Base-by-base conservation (phyloP, 2,329 filamentous ascomycete species). In the Fusarium sp. region DNA sequence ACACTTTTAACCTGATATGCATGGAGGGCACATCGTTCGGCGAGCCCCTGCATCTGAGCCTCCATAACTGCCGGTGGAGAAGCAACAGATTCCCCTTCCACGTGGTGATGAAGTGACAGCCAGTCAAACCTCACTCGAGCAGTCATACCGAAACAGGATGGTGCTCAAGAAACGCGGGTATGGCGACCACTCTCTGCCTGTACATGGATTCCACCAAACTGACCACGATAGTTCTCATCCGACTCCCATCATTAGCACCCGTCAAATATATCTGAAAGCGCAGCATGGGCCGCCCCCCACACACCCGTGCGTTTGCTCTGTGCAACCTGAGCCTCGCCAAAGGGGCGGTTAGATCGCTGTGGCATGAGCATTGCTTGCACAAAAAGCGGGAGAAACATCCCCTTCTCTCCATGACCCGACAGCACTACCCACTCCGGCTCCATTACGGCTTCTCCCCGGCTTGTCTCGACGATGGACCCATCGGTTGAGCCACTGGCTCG, bases 381-480 rank as follows among this genome's bases (percentile, higher is more conserved):
- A 58, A 58, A 29, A 44, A 58, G 38, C 23, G 38, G 36, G 25
- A 46, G 25, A 33, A 25, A 33, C 38, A 33, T 25, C 18, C 55
- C 23, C 16, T 56, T 34, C 29, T 16, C 14, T 25, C 53, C 53
- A 56, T 56, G 33, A 36, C 42, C 55, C 56, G 29, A 36, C 31
- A 29, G 40, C 38, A 5, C 18, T 58, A 58, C 36, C 61, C 53
- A 64, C 60, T 49, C 8, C 62, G 62, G 65, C 65, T 54, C 54
- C 62, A 61, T 66, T 51, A 46, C 68, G 62, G 57, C 67, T 68
- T 56, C 62, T 68, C 40, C 53, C 62, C 68, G 54, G 57, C 62
- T 36, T 62, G 67, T 68, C 58, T 69, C 46, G 44, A 58, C 54
- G 50, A 54, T 44, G 27, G 46, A n/a, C 33, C 46, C 38, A 58